Evolutionary conservation across 352 stramenopile genomes (phyloP).

Genomic region (Chloridella minuta): DNA sequence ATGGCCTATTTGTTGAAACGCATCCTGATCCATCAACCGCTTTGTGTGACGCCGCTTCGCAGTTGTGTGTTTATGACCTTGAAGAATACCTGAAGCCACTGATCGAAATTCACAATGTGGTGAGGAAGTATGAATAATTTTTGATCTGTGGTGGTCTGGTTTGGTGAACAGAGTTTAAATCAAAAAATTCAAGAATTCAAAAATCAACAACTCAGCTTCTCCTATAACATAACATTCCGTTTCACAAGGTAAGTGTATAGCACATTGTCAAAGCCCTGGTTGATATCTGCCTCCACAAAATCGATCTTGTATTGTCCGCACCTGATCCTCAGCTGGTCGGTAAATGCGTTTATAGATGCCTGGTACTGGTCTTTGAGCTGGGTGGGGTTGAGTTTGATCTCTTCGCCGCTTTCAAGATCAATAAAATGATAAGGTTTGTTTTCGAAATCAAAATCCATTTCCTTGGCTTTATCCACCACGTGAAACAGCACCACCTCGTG

Average conservation of each 20-base stretch:
- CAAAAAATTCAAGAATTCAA: too few relatives aligned
- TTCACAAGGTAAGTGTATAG: background rate
- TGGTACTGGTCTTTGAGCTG: background rate
- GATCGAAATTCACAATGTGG: too few relatives aligned
- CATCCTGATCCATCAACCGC: too few relatives aligned
- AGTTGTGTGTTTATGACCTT: too few relatives aligned
- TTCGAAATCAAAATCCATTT: background rate
- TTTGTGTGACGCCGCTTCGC: too few relatives aligned
- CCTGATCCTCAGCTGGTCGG: background rate
- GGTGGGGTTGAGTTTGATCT: background rate
- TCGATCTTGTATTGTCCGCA: background rate
- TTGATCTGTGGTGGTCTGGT: too few relatives aligned
- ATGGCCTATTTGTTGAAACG: too few relatives aligned
- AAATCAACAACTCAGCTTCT: too few relatives aligned
- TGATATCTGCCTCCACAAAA: background rate
- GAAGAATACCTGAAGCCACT: too few relatives aligned
- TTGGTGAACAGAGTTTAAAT: too few relatives aligned
- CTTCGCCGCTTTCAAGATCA: background rate
- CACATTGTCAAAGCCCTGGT: background rate
- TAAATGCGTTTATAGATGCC: background rate
- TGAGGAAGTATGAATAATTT: too few relatives aligned
- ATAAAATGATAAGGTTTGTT: conserved; percentile 4
- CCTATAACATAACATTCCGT: background rate
- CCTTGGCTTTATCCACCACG: background rate
- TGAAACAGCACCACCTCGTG: background rate